A percentile compares a stretch with the other conserved stretches of the same genome.
Evolutionary conservation across 768 basidiomycete genomes (phyloP).

Genomic region (Tylopilus cervinicoccineus): DNA sequence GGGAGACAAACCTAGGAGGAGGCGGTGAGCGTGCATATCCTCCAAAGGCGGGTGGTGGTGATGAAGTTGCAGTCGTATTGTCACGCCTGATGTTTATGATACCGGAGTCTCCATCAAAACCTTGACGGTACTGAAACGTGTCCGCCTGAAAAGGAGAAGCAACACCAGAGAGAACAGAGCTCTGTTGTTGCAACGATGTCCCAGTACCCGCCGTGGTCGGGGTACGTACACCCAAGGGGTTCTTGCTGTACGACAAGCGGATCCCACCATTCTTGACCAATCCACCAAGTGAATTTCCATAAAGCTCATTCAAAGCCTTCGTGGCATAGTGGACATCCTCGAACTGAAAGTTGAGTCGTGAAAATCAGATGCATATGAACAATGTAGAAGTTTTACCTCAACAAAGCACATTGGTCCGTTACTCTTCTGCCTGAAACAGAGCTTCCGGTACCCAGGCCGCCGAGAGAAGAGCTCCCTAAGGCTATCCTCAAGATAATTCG

Average conservation of each 20-base stretch:
- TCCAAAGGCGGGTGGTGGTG: conserved; percentile 22
- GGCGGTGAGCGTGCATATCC: conserved; percentile 33
- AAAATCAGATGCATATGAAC: background rate
- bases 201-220: conserved; percentile 51
- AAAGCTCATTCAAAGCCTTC: conserved; percentile 83
- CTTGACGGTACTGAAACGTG: conserved; percentile 28
- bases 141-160: conserved; percentile 29
- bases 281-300: conserved; percentile 88
- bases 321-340: conserved; percentile 85
- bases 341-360: conserved; percentile 50
- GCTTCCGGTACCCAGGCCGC: conserved; percentile 82
- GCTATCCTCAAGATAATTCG: conserved; percentile 82
- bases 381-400: conserved; percentile 53
- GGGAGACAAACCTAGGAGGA: conserved; percentile 33
- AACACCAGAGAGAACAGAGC: conserved; percentile 15
- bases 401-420: conserved; percentile 99
- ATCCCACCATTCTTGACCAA: conserved; percentile 95
- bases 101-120: conserved; percentile 24
- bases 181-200: conserved; percentile 27
- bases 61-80: conserved; percentile 20
- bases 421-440: conserved; percentile 94
- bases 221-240: conserved; percentile 90
- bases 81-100: conserved; percentile 23
- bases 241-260: conserved; percentile 95
- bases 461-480: conserved; percentile 77